Base-by-base conservation (phyloP, 257 asterid genomes). In the Nemophila menziesii region DNA sequence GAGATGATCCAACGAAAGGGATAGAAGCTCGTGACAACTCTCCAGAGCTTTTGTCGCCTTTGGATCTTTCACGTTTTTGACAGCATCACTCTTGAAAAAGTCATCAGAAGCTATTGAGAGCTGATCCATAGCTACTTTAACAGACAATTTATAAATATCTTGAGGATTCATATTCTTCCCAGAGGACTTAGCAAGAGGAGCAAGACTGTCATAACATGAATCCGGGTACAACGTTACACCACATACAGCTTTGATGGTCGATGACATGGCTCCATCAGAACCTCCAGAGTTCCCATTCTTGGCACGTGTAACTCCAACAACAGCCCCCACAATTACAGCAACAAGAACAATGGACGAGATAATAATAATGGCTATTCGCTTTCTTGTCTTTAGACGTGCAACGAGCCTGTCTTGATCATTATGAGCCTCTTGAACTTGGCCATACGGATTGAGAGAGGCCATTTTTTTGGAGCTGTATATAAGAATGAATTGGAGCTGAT, bases 1-100 rank as follows among this genome's bases (percentile, higher is more conserved):
- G 62, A 86, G 90, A 22, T 68, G 92, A 14, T 80, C 87, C 26
- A 73, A 4, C 0, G 92, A 70, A 0, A 77, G 74, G 2, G 69
- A 58, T 55, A 68, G 61, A 14, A 80, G 62, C 49, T 80, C 87
- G 5, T 47, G 59, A 61, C 92, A 77, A 43, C 64, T 56, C 4
- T 64, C 66, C 2, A 73, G 19, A 15, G 83, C 84, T 2, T 49
- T 49, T n/a, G 55, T 51, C 0, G 77, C 61, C 8, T 16, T 58
- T 10, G 55, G 14, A 43, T 79, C 75, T 0, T 65, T 67, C 41
- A 57, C 56, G 58, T 75, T 53, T 14, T 59, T 46, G 19, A 51
- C 57, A 3, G 38, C 62, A 3, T 55, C 33, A 12, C 52, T 39
- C 22, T 57, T 33, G 22, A 46, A 16, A 56, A 79, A 69, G 0